A percentile compares a stretch with the other conserved stretches of the same genome.
Evolutionary conservation across 2,329 filamentous ascomycete species (phyloP).

Genomic region (Colletotrichum costaricense): DNA sequence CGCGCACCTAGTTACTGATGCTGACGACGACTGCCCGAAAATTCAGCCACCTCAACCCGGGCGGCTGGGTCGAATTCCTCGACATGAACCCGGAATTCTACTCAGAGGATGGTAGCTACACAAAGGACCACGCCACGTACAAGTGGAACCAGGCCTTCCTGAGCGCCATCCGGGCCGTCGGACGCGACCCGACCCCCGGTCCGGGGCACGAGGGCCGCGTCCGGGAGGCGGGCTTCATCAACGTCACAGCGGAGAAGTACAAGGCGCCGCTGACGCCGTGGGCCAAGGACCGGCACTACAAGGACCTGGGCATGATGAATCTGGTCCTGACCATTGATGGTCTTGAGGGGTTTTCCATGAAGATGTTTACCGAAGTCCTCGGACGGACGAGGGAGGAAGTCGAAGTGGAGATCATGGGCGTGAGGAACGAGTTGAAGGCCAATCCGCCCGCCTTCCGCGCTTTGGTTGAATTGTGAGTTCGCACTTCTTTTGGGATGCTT

Average conservation of each 20-base stretch:
- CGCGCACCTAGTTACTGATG: too few relatives aligned
- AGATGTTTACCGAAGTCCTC: constrained; percentile 43
- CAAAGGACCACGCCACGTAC: constrained; percentile 9
- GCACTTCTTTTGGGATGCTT: too few relatives aligned
- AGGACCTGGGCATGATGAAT: constrained; percentile 45
- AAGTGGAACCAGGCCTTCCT: constrained; percentile 36
- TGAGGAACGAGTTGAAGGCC: constrained; percentile 39
- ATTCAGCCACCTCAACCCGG: constrained; percentile 45
- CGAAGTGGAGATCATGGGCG: constrained; percentile 41
- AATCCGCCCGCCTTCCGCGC: neutral
- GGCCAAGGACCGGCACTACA: constrained; percentile 36
- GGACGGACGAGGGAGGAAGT: constrained; percentile 43
- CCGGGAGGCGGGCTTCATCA: constrained; percentile 51
- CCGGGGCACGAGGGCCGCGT: constrained; percentile 44
- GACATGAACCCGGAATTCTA: constrained; percentile 38
- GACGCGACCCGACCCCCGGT: constrained; percentile 45
- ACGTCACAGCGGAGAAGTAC: constrained; percentile 44
- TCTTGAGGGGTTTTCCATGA: constrained; percentile 40
- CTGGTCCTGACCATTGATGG: constrained; percentile 36
- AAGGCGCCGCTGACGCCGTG: constrained; percentile 40
- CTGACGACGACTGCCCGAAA: constrained; percentile 13
- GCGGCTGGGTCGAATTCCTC: constrained; percentile 45
- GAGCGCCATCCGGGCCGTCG: constrained; percentile 37
- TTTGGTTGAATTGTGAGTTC: neutral
- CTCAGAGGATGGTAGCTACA: constrained; percentile 39